phyloP scores from a whole-genome alignment of 2,329 filamentous ascomycete genomes.

The Alternaria sp. region DNA sequence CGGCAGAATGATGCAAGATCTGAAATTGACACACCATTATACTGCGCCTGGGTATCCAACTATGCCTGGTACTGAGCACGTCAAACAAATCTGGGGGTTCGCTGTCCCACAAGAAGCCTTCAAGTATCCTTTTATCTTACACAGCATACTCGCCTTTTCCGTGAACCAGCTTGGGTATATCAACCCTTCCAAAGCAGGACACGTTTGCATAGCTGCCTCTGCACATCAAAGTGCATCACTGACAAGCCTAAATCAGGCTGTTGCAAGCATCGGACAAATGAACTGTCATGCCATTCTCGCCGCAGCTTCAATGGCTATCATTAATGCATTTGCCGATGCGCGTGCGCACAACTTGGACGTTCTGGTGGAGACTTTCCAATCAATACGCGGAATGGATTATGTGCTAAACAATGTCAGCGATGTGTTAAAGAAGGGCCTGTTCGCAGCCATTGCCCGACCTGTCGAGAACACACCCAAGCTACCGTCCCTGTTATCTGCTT shows the following conservation, averaged over 20 bases:
- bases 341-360: slow-evolving; percentile 31
- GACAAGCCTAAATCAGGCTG: slow-evolving; percentile 31
- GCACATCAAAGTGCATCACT: slow-evolving; percentile 41
- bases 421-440: slow-evolving; percentile 35
- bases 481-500: slow-evolving; percentile 31
- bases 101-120: slow-evolving; percentile 48
- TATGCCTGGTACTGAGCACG: slow-evolving; percentile 34
- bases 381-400: slow-evolving; percentile 40
- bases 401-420: slow-evolving; percentile 29
- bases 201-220: slow-evolving; percentile 40
- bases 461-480: slow-evolving; percentile 23
- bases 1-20: slow-evolving; percentile 35
- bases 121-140: slow-evolving; percentile 49
- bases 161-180: slow-evolving; percentile 48
- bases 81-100: slow-evolving; percentile 45
- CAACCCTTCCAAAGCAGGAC: slow-evolving; percentile 27
- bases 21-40: slow-evolving; percentile 44
- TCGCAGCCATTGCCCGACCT: slow-evolving; percentile 31
- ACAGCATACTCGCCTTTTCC: slow-evolving; percentile 52
- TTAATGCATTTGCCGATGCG: slow-evolving; percentile 40
- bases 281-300: slow-evolving; percentile 45
- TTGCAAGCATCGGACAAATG: slow-evolving; percentile 33
- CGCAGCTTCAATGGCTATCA: slow-evolving; percentile 32
- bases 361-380: slow-evolving; percentile 39
- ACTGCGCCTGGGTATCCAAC: slow-evolving; percentile 37